Evolutionary conservation across 1,284 basidiomycete species (phyloP).

Genomic region (Ustilago shanxiensis): DNA sequence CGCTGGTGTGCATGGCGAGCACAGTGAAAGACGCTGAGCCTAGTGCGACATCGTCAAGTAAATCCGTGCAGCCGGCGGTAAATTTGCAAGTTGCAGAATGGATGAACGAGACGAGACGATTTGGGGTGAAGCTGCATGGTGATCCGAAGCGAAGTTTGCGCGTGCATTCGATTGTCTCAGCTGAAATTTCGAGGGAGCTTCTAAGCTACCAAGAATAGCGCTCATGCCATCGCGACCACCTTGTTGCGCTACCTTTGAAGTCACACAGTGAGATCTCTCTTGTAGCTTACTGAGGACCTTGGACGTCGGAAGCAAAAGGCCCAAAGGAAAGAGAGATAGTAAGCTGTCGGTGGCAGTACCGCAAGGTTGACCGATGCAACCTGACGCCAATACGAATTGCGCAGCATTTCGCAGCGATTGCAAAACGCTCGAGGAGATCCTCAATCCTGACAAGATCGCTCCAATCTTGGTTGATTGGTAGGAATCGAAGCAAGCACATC

Average conservation of each 20-base stretch:
- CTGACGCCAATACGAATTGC: constrained; percentile 13
- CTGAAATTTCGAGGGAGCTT: constrained; percentile 9
- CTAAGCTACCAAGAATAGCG: constrained; percentile 2
- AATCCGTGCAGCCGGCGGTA: not conserved
- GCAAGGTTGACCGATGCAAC: constrained; percentile 9
- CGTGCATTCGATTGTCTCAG: constrained; percentile 6
- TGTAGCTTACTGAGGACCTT: too few relatives aligned
- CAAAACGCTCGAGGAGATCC: not conserved
- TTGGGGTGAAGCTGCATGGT: not conserved
- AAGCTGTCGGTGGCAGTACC: too few relatives aligned
- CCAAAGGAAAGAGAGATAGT: not conserved
- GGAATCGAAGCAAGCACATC: too few relatives aligned
- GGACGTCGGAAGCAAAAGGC: not conserved
- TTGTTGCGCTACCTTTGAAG: too few relatives aligned
- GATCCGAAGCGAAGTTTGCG: constrained; percentile 4
- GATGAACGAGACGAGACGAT: not conserved
- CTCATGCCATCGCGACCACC: too few relatives aligned
- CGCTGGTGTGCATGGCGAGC: not conserved
- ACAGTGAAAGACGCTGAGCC: not conserved
- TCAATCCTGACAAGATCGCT: too few relatives aligned
- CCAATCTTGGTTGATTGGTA: too few relatives aligned
- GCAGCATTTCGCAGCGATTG: not conserved
- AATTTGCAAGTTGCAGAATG: not conserved
- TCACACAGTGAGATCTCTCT: too few relatives aligned
- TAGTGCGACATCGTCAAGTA: not conserved